Evolutionary conservation across 164 flowering plant species (phyloP), one percentile per base, ranked within the genome.

Genomic region (Piper longum): DNA sequence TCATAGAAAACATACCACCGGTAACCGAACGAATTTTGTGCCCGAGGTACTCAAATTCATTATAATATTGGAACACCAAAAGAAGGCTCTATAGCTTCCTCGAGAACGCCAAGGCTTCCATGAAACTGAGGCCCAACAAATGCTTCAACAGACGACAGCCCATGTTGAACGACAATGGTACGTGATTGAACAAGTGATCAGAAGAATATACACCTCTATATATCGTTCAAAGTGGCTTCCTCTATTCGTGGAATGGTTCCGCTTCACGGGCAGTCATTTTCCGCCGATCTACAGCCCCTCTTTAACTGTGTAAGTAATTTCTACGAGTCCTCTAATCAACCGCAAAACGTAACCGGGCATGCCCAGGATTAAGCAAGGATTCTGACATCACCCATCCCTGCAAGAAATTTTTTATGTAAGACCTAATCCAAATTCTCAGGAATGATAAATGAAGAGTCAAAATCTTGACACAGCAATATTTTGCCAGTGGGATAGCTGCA

Each of bases 351-450:
- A 87, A 60, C 57, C 99, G 85, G 64, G 97, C 89, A 72, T 88
- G 78, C 56, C 99, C 99, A 39, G 99, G 99, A 71, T 95, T 95
- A 41, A 95, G 93, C 69, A 80, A 83, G 59, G 99, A 88, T 36
- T 95, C 96, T 54, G 96, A 86, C 96, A 95, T 91, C 65, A 73
- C 71, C 99, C 99, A 95, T 4, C 99, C 99, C 99, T 95, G 75
- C 73, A 72, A 51, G 39, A 67, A 59, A 14, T 58, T 16, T 18
- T 16, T 60, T 26, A 3, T 1, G 16, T 14, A 42, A 4, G 13
- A 59, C 7, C 39, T 26, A 36, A 13, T 26, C 43, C 42, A 19
- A 48, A 5, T 48, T 48, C 52, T 48, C 14, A 48, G 52, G 52
- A 9, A 48, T 12, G 14, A 48, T 26, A 26, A 26, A 26, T 26